Evolutionary conservation across 208 protist species (phyloP).

Genomic region (Trypanosoma vivax): DNA sequence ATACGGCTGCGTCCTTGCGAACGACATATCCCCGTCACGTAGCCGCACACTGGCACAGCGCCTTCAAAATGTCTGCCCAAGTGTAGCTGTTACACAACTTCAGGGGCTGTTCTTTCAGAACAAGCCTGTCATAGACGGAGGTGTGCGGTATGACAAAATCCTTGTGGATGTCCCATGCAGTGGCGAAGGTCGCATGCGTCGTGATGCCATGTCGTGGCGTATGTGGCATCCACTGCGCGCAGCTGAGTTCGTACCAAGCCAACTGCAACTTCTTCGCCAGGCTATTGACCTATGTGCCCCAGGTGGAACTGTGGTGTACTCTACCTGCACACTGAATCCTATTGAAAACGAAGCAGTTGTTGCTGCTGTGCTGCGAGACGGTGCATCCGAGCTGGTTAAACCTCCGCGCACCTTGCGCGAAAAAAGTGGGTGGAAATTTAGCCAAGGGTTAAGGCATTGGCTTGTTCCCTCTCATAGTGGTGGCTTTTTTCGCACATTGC

Average conservation of each 20-base stretch:
- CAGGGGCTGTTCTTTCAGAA: conserved; percentile 18
- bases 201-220: conserved; percentile 62
- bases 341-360: conserved; percentile 95
- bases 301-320: conserved; percentile 91
- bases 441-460: conserved; percentile 41
- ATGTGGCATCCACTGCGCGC: conserved; percentile 74
- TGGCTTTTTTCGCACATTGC: conserved; percentile 35
- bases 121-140: conserved; percentile 7
- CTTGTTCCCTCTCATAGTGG: conserved; percentile 52
- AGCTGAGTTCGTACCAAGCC: conserved; percentile 54
- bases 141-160: conserved; percentile 66
- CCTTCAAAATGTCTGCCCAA: conserved; percentile 29
- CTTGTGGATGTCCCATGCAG: conserved; percentile 93
- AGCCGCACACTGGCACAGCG: conserved; percentile 30
- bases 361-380: conserved; percentile 53
- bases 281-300: conserved; percentile 52
- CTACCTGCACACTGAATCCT: conserved; percentile 95
- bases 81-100: conserved; percentile 28
- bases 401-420: conserved; percentile 16
- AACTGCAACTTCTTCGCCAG: conserved; percentile 67
- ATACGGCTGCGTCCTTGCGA: conserved; percentile 58
- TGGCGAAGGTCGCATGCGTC: conserved; percentile 89
- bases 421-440: conserved; percentile 18
- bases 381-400: conserved; percentile 34
- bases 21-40: conserved; percentile 43